phyloP scores from a whole-genome alignment of 768 basidiomycete species.

The Solioccasus polychromus region DNA sequence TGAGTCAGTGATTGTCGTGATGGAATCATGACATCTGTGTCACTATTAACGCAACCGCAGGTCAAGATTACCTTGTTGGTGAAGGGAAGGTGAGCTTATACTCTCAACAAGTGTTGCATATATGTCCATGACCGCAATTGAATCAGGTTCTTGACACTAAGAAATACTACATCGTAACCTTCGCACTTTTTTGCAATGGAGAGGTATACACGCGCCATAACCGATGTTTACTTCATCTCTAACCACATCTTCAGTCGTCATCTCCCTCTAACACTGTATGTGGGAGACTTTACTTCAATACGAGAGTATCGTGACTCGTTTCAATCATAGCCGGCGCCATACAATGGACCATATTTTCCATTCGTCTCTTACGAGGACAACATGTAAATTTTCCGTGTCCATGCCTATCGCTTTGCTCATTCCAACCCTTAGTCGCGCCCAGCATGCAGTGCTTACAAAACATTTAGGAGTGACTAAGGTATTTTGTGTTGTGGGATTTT shows the following conservation, averaged over 20 bases:
- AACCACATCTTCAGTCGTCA: conserved; percentile 41
- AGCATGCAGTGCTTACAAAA: conserved; percentile 48
- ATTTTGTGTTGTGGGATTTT: conserved; percentile 43
- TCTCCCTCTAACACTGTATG: conserved; percentile 55
- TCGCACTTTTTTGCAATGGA: conserved; percentile 57
- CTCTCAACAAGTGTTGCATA: too few species aligned
- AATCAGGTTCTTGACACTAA: conserved; percentile 45
- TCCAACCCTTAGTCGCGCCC: conserved; percentile 42
- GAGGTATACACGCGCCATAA: too few species aligned
- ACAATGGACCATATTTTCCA: conserved; percentile 61
- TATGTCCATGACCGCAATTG: background rate
- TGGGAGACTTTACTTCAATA: background rate
- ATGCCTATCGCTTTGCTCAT: background rate
- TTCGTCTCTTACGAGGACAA: conserved; percentile 56
- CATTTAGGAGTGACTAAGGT: conserved; percentile 13
- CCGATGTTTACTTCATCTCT: too few species aligned
- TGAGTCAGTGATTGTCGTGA: too few species aligned
- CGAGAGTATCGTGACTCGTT: background rate
- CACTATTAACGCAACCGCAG: conserved; percentile 26
- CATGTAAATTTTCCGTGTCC: conserved; percentile 34
- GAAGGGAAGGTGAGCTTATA: conserved; percentile 45
- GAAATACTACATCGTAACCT: conserved; percentile 54
- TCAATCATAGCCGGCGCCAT: conserved; percentile 43
- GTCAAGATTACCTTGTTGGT: conserved; percentile 51
- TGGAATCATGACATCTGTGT: too few species aligned